Base-by-base conservation (phyloP, 1,284 basidiomycete species). In the Microbotryomycetes sp. region DNA sequence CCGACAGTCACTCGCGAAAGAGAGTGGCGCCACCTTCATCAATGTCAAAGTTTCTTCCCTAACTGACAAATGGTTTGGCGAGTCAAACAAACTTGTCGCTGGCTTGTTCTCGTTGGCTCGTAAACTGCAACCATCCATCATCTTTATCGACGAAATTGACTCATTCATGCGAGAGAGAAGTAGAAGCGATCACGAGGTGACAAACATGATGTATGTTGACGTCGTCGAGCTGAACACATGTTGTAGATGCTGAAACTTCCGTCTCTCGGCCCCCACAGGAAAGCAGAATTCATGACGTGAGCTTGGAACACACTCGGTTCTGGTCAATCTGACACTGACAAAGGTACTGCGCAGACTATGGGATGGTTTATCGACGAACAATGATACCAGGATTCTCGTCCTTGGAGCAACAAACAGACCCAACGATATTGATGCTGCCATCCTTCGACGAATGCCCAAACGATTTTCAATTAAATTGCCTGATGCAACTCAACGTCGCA, bases 201-300 rank as follows among this genome's bases (percentile, higher is more conserved):
- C 92, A 28, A 91, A 87, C 5, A 97, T 97, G 92, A 96, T 98
- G 86, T 68, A 50, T 15, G 60, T 59, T 7, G 14, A 25, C 52
- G 12, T 9, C 25, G 23, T n/a, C 23, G 16, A 42, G n/a, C n/a
- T 5, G 12, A 2, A 6, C 36, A 16, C 32, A 6, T 16, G 19
- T 25, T 23, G 3, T 2, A 2, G 12, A 16, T 16, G 9, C 32
- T 49, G n/a, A 50, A 15, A 4, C 30, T 12, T 14, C 4, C 15
- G 16, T 14, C 1, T n/a, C n/a, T n/a, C n/a, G n/a, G n/a, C n/a
- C n/a, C n/a, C n/a, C 32, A 26, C 58, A 65, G 66, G 67, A 98
- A 99, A 79, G 94, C 94, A 1, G 94, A 99, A 74, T 98, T 98
- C 75, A 97, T 98, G 93, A 96, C 92, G 86, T 91, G 77, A 71